Evolutionary conservation across 257 asterid species (phyloP).

Genomic region (Mentha longifolia): DNA sequence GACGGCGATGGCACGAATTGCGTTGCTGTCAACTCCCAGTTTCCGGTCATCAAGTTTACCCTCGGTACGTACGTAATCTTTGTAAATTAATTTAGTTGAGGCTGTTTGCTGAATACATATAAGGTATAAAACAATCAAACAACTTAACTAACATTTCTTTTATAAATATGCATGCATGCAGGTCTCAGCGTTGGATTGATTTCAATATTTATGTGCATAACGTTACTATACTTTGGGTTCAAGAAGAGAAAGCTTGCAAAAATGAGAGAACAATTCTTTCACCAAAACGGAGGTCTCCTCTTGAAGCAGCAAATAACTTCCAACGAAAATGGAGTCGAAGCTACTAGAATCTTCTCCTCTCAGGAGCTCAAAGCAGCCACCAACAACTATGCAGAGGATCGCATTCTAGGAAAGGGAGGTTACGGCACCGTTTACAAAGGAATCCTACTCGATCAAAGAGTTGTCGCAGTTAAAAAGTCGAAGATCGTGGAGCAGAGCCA

Average conservation of each 20-base stretch:
- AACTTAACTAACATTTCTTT: too few relatives aligned
- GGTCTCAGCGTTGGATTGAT: slow-evolving; percentile 42
- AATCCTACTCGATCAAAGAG: slow-evolving; percentile 40
- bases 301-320: slow-evolving; percentile 43
- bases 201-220: slow-evolving; percentile 14
- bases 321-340: slow-evolving; percentile 33
- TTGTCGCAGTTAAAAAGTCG: slow-evolving; percentile 62
- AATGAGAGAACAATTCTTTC: slow-evolving; percentile 46
- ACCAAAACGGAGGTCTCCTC: slow-evolving; percentile 48
- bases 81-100: too few relatives aligned
- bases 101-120: too few relatives aligned
- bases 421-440: slow-evolving; percentile 63
- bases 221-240: slow-evolving; percentile 35
- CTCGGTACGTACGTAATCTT: slow-evolving; percentile 48
- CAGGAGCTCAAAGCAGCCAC: slow-evolving; percentile 53
- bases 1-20: slow-evolving; percentile 54
- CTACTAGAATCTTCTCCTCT: slow-evolving; percentile 42
- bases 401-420: slow-evolving; percentile 62
- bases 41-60: slow-evolving; percentile 52
- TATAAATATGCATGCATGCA: slow-evolving; percentile 26
- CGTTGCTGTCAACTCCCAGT: slow-evolving; percentile 30
- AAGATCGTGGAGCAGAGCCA: slow-evolving; percentile 51
- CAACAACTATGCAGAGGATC: slow-evolving; percentile 49
- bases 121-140: too few relatives aligned
- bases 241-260: slow-evolving; percentile 37